Evolutionary conservation across 1,284 basidiomycete genomes (phyloP).

Genomic region (Apiotrichum akiyoshidainum): DNA sequence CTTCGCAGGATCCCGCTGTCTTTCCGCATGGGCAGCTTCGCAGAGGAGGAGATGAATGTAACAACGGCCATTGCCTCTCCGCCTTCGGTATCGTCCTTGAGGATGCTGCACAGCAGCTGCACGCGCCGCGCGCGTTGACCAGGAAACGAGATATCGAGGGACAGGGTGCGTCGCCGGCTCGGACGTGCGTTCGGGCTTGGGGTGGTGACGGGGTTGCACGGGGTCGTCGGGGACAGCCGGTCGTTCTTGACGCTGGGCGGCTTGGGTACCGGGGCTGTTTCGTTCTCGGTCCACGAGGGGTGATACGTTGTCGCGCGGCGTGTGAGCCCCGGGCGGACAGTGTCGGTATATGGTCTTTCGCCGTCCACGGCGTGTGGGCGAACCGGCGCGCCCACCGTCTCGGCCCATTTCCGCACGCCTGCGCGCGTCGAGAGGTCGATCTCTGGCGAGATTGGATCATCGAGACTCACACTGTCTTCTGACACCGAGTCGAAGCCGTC

Average conservation of each 20-base stretch:
- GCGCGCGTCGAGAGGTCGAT: conserved; percentile 2
- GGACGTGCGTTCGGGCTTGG: no score
- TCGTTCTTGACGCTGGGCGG: not conserved
- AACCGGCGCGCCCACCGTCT: not conserved
- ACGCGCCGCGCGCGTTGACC: not conserved
- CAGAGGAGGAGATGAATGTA: not conserved
- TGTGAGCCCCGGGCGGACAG: not conserved
- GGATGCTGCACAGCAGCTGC: not conserved
- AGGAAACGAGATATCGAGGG: not conserved
- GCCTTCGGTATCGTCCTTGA: not conserved
- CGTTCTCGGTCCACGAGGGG: no score
- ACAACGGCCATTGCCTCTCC: not conserved
- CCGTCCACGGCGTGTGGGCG: not conserved
- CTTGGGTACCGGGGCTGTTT: no score
- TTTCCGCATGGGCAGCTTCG: not conserved
- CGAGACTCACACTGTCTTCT: not conserved
- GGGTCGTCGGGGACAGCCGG: not conserved
- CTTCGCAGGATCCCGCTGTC: no score
- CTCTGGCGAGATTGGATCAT: not conserved
- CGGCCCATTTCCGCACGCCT: not conserved
- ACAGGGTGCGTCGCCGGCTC: not conserved
- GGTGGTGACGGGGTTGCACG: not conserved
- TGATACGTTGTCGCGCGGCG: no score
- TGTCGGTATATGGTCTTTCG: not conserved
- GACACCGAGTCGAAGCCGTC: not conserved